Evolutionary conservation across 2,329 filamentous ascomycete species (phyloP).

Genomic region (Ascochyta rabiei): DNA sequence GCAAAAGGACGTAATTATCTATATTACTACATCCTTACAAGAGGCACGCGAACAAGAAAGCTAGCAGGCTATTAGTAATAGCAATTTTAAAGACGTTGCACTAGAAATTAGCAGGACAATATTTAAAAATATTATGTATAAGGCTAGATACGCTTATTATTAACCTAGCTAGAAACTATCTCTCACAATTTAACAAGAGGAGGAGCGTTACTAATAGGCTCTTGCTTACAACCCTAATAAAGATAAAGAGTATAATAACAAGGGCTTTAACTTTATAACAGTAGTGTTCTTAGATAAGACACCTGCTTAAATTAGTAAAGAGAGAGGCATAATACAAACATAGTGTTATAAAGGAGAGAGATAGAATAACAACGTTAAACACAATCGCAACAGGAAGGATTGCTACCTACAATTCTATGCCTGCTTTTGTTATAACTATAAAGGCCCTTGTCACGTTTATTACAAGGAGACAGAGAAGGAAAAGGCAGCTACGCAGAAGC

Average conservation of each 20-base stretch:
- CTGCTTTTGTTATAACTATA: no score
- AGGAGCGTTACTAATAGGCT: not conserved
- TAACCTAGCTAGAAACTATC: not conserved
- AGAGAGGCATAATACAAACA: not conserved
- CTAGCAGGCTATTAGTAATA: constrained; percentile 8
- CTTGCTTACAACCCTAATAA: not conserved
- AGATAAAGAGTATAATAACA: not conserved
- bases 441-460: not conserved
- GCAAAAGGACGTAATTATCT: not conserved
- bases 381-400: no score
- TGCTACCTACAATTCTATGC: no score
- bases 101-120: constrained; percentile 2
- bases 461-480: not conserved
- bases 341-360: not conserved
- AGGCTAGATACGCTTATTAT: not conserved
- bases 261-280: not conserved
- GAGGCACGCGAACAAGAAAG: not conserved
- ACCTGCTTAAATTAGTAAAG: not conserved
- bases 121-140: constrained; percentile 14
- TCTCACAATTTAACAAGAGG: not conserved
- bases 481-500: no score
- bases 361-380: no score
- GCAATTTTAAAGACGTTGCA: constrained; percentile 2
- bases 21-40: not conserved
- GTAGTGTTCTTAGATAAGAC: not conserved